Evolutionary conservation across 2,329 filamentous ascomycete species (phyloP).

Genomic region (Simplicillium aogashimaense): DNA sequence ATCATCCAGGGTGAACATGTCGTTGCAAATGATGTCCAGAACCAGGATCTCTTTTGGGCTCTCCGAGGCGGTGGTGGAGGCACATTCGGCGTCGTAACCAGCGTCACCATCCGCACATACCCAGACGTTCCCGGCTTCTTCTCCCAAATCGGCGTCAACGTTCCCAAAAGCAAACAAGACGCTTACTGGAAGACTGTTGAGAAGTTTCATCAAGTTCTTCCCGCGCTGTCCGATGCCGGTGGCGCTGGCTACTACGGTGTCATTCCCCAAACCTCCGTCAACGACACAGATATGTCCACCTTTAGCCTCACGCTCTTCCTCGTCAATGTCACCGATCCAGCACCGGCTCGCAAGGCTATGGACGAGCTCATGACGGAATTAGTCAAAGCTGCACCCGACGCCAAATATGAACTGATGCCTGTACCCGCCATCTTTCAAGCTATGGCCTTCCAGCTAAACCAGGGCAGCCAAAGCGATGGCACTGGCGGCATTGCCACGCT

Average conservation of each 20-base stretch:
- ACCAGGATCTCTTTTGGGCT: constrained; percentile 33
- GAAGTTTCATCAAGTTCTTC: constrained; percentile 19
- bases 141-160: constrained; percentile 15
- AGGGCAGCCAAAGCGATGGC: constrained; percentile 12
- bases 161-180: constrained; percentile 15
- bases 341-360: constrained; percentile 1
- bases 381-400: background rate
- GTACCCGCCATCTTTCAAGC: constrained; percentile 1
- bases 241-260: constrained; percentile 26
- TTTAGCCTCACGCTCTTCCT: constrained; percentile 5
- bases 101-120: constrained; percentile 30
- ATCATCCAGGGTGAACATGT: constrained; percentile 14
- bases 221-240: constrained; percentile 22
- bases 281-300: constrained; percentile 3
- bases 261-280: constrained; percentile 8
- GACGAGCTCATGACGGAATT: constrained; percentile 3
- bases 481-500: constrained; percentile 12
- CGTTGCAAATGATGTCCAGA: constrained; percentile 21
- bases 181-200: constrained; percentile 19
- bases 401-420: constrained; percentile 1
- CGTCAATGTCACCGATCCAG: constrained; percentile 6
- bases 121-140: constrained; percentile 22
- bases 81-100: constrained; percentile 32
- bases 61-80: constrained; percentile 34
- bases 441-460: constrained; percentile 5